Evolutionary conservation across 2,329 filamentous ascomycete species (phyloP).

Genomic region (Westerdykella sp.): DNA sequence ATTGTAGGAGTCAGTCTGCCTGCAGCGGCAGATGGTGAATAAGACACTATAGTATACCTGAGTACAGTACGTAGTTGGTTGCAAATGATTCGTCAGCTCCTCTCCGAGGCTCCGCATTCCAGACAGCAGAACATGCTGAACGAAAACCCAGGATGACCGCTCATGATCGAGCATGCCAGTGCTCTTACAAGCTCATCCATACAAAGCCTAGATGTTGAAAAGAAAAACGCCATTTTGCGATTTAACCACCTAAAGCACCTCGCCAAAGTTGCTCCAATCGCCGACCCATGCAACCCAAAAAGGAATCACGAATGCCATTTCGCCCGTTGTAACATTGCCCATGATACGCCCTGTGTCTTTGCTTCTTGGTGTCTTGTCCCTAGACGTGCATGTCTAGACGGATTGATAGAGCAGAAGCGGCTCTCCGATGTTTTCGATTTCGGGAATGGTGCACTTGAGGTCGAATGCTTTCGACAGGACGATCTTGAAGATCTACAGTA

Average conservation of each 20-base stretch:
- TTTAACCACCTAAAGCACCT: conserved; percentile 8
- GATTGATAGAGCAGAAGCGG: conserved; percentile 76
- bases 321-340: conserved; percentile 29
- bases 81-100: conserved; percentile 10
- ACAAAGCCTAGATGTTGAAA: background rate
- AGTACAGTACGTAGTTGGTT: conserved; percentile 12
- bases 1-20: too few relatives aligned
- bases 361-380: conserved; percentile 9
- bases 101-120: background rate
- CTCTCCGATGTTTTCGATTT: conserved; percentile 97
- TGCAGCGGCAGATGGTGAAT: conserved; percentile 4
- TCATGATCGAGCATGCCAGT: conserved; percentile 9
- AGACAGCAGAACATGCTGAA: background rate
- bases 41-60: conserved; percentile 25
- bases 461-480: conserved; percentile 98
- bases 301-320: conserved; percentile 34
- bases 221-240: conserved; percentile 23
- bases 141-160: too few relatives aligned
- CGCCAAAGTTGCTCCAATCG: conserved; percentile 28
- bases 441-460: conserved; percentile 96
- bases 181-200: conserved; percentile 9
- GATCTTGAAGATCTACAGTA: conserved; percentile 90
- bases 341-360: conserved; percentile 9
- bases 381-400: conserved; percentile 26
- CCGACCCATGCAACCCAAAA: conserved; percentile 28